A percentile compares a stretch with the other conserved stretches of the same genome.
Evolutionary conservation across 768 basidiomycete species (phyloP).

Genomic region (Crucibulum laeve): DNA sequence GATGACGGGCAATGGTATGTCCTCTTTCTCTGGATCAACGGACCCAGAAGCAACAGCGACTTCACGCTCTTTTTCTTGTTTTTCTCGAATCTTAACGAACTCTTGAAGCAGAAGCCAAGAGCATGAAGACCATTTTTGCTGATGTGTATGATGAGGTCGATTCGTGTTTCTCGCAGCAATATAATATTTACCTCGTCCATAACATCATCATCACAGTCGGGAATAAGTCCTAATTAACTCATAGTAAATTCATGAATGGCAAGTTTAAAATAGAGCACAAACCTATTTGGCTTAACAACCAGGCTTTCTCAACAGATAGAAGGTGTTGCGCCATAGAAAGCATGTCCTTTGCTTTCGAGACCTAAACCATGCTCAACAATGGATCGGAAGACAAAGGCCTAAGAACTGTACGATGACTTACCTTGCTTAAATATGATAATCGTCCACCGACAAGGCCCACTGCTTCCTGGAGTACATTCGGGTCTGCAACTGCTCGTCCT

Average conservation of each 20-base stretch:
- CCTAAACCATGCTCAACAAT: slow-evolving; percentile 18
- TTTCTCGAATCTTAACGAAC: slow-evolving; percentile 58
- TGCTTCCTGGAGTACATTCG: slow-evolving; percentile 37
- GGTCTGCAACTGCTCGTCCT: slow-evolving; percentile 20
- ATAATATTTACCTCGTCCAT: slow-evolving; percentile 75
- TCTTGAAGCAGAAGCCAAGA: slow-evolving; percentile 76
- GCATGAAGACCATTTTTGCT: slow-evolving; percentile 83
- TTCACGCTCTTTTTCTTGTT: slow-evolving; percentile 39
- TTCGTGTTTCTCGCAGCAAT: slow-evolving; percentile 1
- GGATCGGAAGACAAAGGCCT: neutral
- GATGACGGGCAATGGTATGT: slow-evolving; percentile 57
- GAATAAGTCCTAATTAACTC: slow-evolving; percentile 48
- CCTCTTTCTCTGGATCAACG: slow-evolving; percentile 24
- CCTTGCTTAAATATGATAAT: slow-evolving; percentile 70
- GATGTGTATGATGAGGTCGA: neutral
- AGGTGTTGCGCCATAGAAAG: slow-evolving; percentile 59
- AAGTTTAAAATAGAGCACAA: slow-evolving; percentile 5
- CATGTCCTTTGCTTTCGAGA: slow-evolving; percentile 60
- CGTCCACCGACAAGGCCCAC: slow-evolving; percentile 72
- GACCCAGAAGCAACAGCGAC: slow-evolving; percentile 32
- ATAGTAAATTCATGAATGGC: neutral
- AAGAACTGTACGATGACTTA: slow-evolving; percentile 10
- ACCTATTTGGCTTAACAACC: slow-evolving; percentile 78
- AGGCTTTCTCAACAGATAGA: slow-evolving; percentile 70
- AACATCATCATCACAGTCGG: slow-evolving; percentile 80